Base-by-base conservation (phyloP, 805 yeast genomes). In the Cyberlindnera mycetangii region DNA sequence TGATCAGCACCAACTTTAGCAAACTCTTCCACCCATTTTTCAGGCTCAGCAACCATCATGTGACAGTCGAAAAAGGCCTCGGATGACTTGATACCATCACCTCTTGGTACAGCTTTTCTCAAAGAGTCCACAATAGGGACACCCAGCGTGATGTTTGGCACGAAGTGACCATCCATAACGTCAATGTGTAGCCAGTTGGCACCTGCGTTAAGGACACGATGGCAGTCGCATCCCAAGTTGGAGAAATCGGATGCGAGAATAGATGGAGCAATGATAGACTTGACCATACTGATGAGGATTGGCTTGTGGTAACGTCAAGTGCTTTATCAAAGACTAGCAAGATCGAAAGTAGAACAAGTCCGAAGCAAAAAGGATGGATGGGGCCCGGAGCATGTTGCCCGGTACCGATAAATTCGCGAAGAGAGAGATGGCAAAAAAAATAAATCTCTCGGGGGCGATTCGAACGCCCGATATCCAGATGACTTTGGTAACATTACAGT, bases 101-200 rank as follows among this genome's bases (percentile, higher is more conserved):
- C 75, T 59, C 83, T 74, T 41, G 98, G 96, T 37, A 89, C 77
- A 27, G 80, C 79, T 50, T 80, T 76, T 58, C 97, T 79, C 60
- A 90, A 76, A 27, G 87, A 79, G 44, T 80, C 69, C 39, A 90
- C 89, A 43, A 92, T 79, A 45, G 96, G 96, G 30, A 95, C 89
- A 20, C 99, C 99, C 59, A 93, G 72, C 1, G 97, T 83, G 53
- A 93, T 84, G 70, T 93, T 93, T 54, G 99, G 99, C 39, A 93
- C 99, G 63, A 93, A 93, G 67, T 92, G 90, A 39, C 99, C 99
- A 64, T 93, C 99, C 99, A 93, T 93, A 39, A 93, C 92, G 67
- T 93, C 99, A 42, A 93, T 81, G 67, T 93, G 99, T 50, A 93
- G 81, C 99, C 99, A 93, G 59, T 92, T 96, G 17, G 97, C 95